Percentiles rank a stretch among this genome's conserved stretches.
Evolutionary conservation across 1,139 yeast species (phyloP).

Genomic region (Yamadazyma membranifaciens): DNA sequence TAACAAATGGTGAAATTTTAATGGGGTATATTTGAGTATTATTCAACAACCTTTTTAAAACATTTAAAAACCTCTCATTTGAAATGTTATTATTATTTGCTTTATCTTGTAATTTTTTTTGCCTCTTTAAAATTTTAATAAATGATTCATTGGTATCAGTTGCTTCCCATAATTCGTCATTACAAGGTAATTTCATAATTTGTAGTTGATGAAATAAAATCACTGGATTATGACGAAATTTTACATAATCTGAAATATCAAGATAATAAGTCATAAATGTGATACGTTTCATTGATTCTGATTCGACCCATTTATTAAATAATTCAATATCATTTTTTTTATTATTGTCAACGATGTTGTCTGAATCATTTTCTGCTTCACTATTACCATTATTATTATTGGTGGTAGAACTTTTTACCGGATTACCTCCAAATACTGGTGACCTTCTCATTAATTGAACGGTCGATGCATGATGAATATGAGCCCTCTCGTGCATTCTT

Average conservation of each 20-base stretch:
- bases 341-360: constrained; percentile 7
- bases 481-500: constrained; percentile 69
- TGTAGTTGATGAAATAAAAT: constrained; percentile 74
- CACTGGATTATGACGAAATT: constrained; percentile 72
- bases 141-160: constrained; percentile 40
- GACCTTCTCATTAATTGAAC: constrained; percentile 71
- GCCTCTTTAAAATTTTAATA: constrained; percentile 37
- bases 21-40: constrained; percentile 14
- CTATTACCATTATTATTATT: constrained; percentile 22
- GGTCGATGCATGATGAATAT: constrained; percentile 75
- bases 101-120: constrained; percentile 24
- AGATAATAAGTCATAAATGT: constrained; percentile 80
- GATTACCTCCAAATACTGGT: constrained; percentile 70
- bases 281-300: constrained; percentile 73
- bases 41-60: constrained; percentile 33
- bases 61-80: constrained; percentile 33
- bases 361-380: constrained; percentile 25
- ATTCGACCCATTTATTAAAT: constrained; percentile 63
- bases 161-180: constrained; percentile 67
- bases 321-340: constrained; percentile 24
- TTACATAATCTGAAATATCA: constrained; percentile 74
- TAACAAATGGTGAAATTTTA: constrained; percentile 45
- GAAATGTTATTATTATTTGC: constrained; percentile 16
- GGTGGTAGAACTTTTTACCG: constrained; percentile 22
- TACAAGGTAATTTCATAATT: constrained; percentile 70